phyloP scores from a whole-genome alignment of 345 rosid genomes.

The Populus deltoides region DNA sequence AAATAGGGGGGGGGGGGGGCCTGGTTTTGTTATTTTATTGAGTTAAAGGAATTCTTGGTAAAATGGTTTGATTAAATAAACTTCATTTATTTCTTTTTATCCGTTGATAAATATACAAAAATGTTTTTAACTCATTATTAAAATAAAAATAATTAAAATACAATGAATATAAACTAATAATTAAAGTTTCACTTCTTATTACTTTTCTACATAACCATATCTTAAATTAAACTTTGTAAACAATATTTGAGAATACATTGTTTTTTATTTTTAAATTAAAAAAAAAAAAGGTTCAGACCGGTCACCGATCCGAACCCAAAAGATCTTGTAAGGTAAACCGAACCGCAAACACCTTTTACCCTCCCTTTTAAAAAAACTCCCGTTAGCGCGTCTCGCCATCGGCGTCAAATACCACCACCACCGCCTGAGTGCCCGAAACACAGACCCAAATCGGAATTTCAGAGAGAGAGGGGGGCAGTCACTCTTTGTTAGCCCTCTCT shows the following conservation, averaged over 20 bases:
- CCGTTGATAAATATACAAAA: neutral
- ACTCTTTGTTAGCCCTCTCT: constrained; percentile 8
- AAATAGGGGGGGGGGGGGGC: neutral
- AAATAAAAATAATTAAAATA: too few relatives aligned
- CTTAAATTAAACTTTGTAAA: too few relatives aligned
- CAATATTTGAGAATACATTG: neutral
- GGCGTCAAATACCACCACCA: neutral
- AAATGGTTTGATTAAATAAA: neutral
- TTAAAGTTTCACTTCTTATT: too few relatives aligned
- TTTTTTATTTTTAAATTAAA: too few relatives aligned
- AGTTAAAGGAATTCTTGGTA: neutral
- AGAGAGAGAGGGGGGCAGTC: constrained; percentile 1
- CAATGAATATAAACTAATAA: neutral
- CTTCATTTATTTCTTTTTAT: neutral
- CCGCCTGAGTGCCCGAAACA: neutral
- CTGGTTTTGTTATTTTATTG: neutral
- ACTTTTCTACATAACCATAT: too few relatives aligned
- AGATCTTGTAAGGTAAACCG: neutral
- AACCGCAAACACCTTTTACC: neutral
- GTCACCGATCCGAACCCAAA: neutral
- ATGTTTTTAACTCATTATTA: neutral
- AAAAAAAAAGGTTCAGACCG: neutral
- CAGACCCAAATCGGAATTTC: neutral
- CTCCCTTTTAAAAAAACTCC: neutral
- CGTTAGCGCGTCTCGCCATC: neutral